phyloP scores from a whole-genome alignment of 2,329 filamentous ascomycete genomes.

The Penicillium sp. region DNA sequence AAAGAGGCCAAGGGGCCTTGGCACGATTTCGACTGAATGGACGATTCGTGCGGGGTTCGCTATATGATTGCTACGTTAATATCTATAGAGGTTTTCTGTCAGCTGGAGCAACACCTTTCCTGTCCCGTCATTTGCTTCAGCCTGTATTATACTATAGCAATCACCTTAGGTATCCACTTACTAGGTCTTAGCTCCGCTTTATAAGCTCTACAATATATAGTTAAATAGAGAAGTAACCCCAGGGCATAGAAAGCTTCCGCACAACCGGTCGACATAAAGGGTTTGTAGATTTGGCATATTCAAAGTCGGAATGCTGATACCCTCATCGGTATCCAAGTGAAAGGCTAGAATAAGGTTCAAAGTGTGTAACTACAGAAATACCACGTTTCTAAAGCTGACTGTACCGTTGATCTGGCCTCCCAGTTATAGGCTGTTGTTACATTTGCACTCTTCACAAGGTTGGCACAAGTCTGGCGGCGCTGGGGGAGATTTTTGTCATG shows the following conservation, averaged over 20 bases:
- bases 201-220: too few relatives aligned
- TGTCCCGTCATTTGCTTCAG: too few relatives aligned
- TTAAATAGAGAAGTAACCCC: too few relatives aligned
- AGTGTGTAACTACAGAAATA: not conserved
- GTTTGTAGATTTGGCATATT: not conserved
- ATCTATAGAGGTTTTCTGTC: too few relatives aligned
- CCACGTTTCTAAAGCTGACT: not conserved
- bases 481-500: not conserved
- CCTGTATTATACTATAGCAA: too few relatives aligned
- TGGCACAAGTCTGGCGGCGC: not conserved
- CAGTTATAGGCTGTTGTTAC: not conserved
- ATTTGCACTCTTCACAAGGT: not conserved
- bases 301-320: not conserved
- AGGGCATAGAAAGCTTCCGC: not conserved
- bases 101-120: too few relatives aligned
- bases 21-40: too few relatives aligned
- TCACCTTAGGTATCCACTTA: too few relatives aligned
- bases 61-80: too few relatives aligned
- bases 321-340: not conserved
- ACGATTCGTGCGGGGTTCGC: too few relatives aligned
- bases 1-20: too few relatives aligned
- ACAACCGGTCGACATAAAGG: not conserved
- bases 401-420: not conserved
- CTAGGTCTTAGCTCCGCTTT: too few relatives aligned
- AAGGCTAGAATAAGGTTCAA: not conserved